Evolutionary conservation across 768 basidiomycete genomes (phyloP), one percentile per base, ranked within the genome.

Genomic region (Boletus tylopilopsis): DNA sequence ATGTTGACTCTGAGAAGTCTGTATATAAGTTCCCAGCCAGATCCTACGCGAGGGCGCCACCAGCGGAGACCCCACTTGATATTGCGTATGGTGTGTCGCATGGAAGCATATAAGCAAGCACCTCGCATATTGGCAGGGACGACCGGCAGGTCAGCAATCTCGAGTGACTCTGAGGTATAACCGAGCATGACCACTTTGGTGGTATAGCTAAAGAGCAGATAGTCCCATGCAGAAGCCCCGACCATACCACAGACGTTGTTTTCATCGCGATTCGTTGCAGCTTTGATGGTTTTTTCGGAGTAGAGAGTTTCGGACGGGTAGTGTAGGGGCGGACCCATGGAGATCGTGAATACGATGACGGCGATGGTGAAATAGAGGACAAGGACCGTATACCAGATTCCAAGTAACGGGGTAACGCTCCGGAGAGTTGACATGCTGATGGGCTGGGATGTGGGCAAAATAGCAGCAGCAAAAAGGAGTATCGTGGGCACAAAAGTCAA

Each of bases 171-270:
- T 2, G 85, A 75, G 2, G 73, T 75, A 67, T 90, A 82, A 3
- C 91, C 93, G 35, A 93, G 81, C 79, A 84, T 82, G 47, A 94
- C 81, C 13, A 96, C 89, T 52, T 86, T 84, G 1, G 91, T 94
- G 32, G 87, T 90, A 64, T 92, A 94, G 15, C 82, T 82, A 68
- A 96, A 96, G n/a, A 93, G 68, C 6, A 96, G 67, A 43, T 73
- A 54, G 34, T 44, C 46, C 57, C 62, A 68, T 19, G 77, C 67
- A 3, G 73, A 70, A 21, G 81, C 75, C 49, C 75, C 84, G 76
- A 60, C 50, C 30, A 50, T 27, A 36, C 86, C 87, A 42, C 80
- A 84, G 16, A 94, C 89, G 58, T 94, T 95, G 52, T 85, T 77
- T 33, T 76, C 68, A n/a, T 79, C 77, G n/a, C 66, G 66, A 49